Percentiles rank a stretch among this genome's conserved stretches.
phyloP scores from a whole-genome alignment of 371 early-diverging fungal species.

The Mortierella sp. region DNA sequence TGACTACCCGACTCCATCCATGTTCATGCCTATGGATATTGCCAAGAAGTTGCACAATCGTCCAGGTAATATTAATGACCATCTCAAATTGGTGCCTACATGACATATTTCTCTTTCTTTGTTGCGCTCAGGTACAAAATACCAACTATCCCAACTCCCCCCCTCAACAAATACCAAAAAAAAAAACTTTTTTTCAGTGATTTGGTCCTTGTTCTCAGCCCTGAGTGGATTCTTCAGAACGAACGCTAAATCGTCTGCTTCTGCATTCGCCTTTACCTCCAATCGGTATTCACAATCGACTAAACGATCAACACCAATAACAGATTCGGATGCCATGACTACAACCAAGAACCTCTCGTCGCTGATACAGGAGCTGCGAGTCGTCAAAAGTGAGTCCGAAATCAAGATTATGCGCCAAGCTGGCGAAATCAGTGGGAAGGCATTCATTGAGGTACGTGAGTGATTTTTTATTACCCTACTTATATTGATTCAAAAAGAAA shows the following conservation, averaged over 20 bases:
- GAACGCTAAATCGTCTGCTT: slow-evolving; percentile 20
- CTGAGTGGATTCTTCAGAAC: slow-evolving; percentile 14
- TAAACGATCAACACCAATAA: neutral
- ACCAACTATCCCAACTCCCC: neutral
- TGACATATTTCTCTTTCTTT: too few relatives aligned
- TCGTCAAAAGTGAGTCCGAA: slow-evolving; percentile 83
- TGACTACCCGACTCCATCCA: slow-evolving; percentile 54
- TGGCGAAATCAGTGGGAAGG: slow-evolving; percentile 80
- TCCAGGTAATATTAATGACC: slow-evolving; percentile 37
- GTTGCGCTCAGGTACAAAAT: too few relatives aligned
- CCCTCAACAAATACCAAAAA: neutral
- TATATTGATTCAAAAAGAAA: neutral
- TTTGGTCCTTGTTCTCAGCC: slow-evolving; percentile 15
- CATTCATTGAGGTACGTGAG: slow-evolving; percentile 77
- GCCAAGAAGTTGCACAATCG: slow-evolving; percentile 48
- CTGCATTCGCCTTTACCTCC: slow-evolving; percentile 27
- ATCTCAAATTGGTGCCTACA: neutral
- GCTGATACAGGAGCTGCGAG: slow-evolving; percentile 77
- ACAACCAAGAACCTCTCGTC: slow-evolving; percentile 67
- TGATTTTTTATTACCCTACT: too few relatives aligned
- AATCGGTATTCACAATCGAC: slow-evolving; percentile 18
- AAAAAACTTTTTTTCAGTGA: slow-evolving; percentile 1
- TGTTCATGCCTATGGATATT: slow-evolving; percentile 55
- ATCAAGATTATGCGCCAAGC: slow-evolving; percentile 83
- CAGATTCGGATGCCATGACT: slow-evolving; percentile 44